A percentile compares a stretch with the other conserved stretches of the same genome.
Evolutionary conservation across 257 asterid species (phyloP).

Genomic region (Oldenlandia corymbosa): DNA sequence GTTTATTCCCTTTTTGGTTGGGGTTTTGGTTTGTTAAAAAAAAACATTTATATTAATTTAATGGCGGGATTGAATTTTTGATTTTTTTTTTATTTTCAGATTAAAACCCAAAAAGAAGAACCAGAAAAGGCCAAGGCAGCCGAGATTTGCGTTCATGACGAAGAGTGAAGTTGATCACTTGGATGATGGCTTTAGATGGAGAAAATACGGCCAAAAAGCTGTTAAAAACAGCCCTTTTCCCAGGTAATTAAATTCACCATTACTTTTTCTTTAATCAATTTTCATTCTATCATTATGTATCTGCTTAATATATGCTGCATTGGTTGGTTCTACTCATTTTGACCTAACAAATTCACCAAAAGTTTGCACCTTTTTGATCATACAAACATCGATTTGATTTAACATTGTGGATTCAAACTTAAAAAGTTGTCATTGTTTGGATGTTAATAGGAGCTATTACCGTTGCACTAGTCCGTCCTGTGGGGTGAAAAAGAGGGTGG

Average conservation of each 20-base stretch:
- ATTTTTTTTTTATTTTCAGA: conserved; percentile 34
- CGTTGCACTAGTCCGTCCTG: conserved; percentile 84
- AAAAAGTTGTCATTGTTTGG: neutral
- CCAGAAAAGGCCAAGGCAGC: conserved; percentile 60
- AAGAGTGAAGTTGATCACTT: conserved; percentile 82
- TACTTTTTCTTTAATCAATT: no score
- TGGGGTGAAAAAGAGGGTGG: conserved; percentile 90
- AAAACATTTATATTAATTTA: no score
- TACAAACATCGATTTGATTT: no score
- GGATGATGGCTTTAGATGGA: conserved; percentile 97
- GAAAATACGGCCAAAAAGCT: conserved; percentile 94
- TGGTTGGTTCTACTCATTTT: no score
- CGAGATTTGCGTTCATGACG: conserved; percentile 94
- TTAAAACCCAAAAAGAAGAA: conserved; percentile 70
- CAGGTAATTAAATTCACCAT: conserved; percentile 36
- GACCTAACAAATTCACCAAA: no score
- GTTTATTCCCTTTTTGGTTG: conserved; percentile 1
- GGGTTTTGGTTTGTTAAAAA: neutral
- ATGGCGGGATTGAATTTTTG: no score
- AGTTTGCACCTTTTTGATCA: no score
- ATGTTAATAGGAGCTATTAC: conserved; percentile 65
- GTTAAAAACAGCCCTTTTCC: conserved; percentile 95
- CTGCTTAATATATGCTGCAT: no score
- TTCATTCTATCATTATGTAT: no score
- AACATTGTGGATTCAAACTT: no score